Base-by-base conservation (phyloP, 495 filamentous ascomycete species). In the Penicillium daleae region DNA sequence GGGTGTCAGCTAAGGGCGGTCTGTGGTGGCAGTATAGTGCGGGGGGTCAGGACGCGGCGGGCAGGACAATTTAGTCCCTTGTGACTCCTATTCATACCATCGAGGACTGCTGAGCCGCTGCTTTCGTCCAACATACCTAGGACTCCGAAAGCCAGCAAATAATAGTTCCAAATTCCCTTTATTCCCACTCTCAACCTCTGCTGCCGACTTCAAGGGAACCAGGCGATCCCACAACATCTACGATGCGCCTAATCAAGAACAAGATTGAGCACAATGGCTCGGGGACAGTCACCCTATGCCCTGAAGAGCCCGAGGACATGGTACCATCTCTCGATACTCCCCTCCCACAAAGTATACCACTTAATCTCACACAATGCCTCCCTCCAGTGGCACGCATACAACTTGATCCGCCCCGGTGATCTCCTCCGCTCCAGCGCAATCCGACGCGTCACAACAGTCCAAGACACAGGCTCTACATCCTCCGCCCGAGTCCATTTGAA, bases 251-350 rank as follows among this genome's bases (percentile, higher is more conserved):
- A 31, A 80, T 91, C 63, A 91, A 89, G 70, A 86, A 87, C 55
- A 83, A 88, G 56, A 87, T 96, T 60, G 87, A 91, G 64, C 85
- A 85, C 33, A 80, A 91, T 79, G 91, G 90, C 81, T 89, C 90
- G 4, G 92, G 90, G 12, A 86, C 79, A 58, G 86, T 97, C 65
- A 92, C 89, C 29, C 81, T 99, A 52, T 84, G 91, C 52, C 93
- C 95, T 3, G 88, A 92, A 71, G 95, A 97, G 68, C 92, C 93
- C 32, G 95, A 98, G 78, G 95, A 99, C 74, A 97, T 99, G 93
- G 91, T 93, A 81, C 59, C 63, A 54, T 21, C 61, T 35, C 54
- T 58, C 56, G 58, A 58, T 55, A 9, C 29, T 33, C 52, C 29
- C 27, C 49, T 60, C 19, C 42, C 24, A 32, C n/a, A 0, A 5